Base-by-base conservation (phyloP, 768 basidiomycete species). In the Roridomyces roridus region DNA sequence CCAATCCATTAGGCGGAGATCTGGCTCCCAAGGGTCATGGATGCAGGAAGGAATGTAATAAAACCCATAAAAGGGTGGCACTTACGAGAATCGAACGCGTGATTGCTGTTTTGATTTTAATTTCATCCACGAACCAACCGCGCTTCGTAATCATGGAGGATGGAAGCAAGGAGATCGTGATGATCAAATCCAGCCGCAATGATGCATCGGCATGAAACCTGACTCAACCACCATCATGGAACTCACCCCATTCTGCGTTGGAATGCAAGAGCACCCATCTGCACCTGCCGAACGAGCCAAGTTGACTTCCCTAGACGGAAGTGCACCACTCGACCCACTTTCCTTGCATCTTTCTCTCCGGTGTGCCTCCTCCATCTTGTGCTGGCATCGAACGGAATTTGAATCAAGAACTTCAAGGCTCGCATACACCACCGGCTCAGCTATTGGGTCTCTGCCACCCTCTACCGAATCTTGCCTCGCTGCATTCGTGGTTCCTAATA, bases 381-480 rank as follows among this genome's bases (percentile, higher is more conserved):
- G 82, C 48, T 23, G 25, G 9, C 40, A 8, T n/a, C 8, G 40
- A 50, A 18, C 46, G 23, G 34, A 14, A n/a, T n/a, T n/a, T n/a
- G n/a, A 42, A 25, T 21, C 11, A 42, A 43, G 43, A 8, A 55
- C 21, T 20, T 17, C 14, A 41, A 62, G 86, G 8, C 71, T 88
- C 0, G 86, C 86, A 5, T 83, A 81, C 51, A 87, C 87, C 9
- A 61, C 70, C 1, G 86, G 86, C 20, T 88, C 86, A 14, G 86
- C 86, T 2, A 66, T 86, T 15, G 81, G 80, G 0, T 70, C 70
- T 12, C 69, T 66, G 5, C 83, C 86, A 3, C 85, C 87, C 2
- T 76, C 78, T 1, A 62, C 65, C 3, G 73, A 79, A n/a, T 67
- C 68, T 8, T 87, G 86, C 65, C 76, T 84, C 6, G 66, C 70